phyloP scores from a whole-genome alignment of 768 basidiomycete genomes.

The Daedalea quercina region DNA sequence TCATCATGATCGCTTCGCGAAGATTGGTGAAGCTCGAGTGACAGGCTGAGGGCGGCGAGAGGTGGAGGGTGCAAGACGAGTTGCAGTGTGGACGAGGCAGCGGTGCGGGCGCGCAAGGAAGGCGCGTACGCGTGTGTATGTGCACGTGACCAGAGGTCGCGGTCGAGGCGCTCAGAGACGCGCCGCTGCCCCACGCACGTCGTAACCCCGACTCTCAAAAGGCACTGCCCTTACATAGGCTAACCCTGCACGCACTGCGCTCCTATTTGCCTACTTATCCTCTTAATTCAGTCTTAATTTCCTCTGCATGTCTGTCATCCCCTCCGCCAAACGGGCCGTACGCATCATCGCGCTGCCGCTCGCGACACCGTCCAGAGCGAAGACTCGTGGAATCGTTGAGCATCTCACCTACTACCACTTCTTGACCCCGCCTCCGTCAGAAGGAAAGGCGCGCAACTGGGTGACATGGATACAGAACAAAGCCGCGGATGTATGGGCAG shows the following conservation, averaged over 20 bases:
- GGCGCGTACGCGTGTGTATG: too few relatives aligned
- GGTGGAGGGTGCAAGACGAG: too few relatives aligned
- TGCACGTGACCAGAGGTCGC: not conserved
- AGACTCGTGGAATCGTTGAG: conserved; percentile 7
- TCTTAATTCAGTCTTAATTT: not conserved
- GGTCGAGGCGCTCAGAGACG: not conserved
- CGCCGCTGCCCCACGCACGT: not conserved
- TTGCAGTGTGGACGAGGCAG: too few relatives aligned
- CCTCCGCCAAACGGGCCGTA: conserved; percentile 23
- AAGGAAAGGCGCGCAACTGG: conserved; percentile 30
- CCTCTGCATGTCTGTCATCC: conserved; percentile 5
- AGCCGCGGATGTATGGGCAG: conserved; percentile 52
- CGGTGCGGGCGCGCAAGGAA: too few relatives aligned
- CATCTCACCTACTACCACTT: conserved; percentile 39
- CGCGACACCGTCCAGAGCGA: conserved; percentile 15
- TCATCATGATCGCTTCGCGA: too few relatives aligned
- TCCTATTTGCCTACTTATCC: not conserved
- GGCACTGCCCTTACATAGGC: too few relatives aligned
- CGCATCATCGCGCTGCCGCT: conserved; percentile 46
- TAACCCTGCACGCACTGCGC: not conserved
- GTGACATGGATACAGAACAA: conserved; percentile 45
- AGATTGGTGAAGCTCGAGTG: not conserved
- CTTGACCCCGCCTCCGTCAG: conserved; percentile 20
- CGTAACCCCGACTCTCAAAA: too few relatives aligned
- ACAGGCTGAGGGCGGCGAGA: too few relatives aligned